A percentile compares a stretch with the other conserved stretches of the same genome.
phyloP scores from a whole-genome alignment of 306 rosid genomes.

The Hippophae rhamnoides region DNA sequence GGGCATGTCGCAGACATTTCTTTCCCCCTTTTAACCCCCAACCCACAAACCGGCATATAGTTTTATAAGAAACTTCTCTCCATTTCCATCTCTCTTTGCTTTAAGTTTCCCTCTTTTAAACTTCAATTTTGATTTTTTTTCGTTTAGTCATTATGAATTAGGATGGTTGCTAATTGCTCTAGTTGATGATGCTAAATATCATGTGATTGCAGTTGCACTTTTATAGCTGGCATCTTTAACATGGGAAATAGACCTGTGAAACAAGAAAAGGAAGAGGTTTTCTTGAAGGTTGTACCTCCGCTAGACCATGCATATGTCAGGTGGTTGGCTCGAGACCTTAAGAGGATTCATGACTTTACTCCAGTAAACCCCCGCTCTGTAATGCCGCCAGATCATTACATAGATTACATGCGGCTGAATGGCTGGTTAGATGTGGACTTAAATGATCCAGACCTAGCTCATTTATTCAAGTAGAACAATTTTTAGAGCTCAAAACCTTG shows the following conservation, averaged over 20 bases:
- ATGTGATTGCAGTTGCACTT: not conserved
- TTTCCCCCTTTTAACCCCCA: no score
- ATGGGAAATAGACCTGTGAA: conserved; percentile 65
- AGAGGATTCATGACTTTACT: conserved; percentile 46
- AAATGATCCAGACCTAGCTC: conserved; percentile 61
- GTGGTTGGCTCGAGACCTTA: conserved; percentile 55
- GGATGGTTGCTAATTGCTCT: not conserved
- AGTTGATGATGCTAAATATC: not conserved
- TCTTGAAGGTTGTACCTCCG: conserved; percentile 56
- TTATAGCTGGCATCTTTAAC: not conserved
- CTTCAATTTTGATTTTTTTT: no score
- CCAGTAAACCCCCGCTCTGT: conserved; percentile 39
- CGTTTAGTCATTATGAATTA: not conserved
- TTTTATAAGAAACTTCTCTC: no score
- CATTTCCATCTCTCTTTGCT: no score
- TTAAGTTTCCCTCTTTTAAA: no score
- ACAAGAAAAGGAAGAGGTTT: conserved; percentile 34
- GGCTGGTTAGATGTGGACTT: conserved; percentile 64
- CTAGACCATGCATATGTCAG: conserved; percentile 45
- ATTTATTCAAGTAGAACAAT: conserved; percentile 45
- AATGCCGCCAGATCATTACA: conserved; percentile 59
- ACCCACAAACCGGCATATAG: no score
- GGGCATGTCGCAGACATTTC: no score
- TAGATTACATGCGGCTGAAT: conserved; percentile 58
- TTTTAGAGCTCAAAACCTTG: not conserved